A percentile compares a stretch with the other conserved stretches of the same genome.
Conservation (phyloP, 306 rosid genomes). For the Herpetospermum pedunculosum region DNA sequence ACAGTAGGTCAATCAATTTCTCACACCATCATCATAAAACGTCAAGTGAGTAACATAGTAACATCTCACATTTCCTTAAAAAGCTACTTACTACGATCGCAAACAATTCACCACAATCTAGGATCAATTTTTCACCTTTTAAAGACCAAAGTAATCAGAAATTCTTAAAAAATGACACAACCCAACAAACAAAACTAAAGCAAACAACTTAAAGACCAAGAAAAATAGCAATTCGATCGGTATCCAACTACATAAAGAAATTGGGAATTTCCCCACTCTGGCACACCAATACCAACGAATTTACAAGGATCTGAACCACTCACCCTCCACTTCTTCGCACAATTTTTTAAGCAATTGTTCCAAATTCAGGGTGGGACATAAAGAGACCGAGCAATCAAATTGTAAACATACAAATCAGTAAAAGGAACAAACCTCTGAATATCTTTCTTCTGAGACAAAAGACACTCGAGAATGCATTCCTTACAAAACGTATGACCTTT, state of each 20-base stretch:
- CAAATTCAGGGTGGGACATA: neutral
- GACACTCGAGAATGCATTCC: conserved; percentile 81
- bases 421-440: conserved; percentile 51
- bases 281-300: neutral
- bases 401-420: neutral
- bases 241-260: neutral
- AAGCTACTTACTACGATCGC: neutral
- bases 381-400: neutral
- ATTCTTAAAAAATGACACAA: neutral
- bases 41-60: neutral
- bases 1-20: neutral
- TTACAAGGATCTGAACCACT: neutral
- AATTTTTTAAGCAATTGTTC: neutral
- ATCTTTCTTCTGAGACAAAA: conserved; percentile 87
- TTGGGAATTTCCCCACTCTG: neutral
- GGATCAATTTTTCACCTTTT: neutral
- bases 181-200: neutral
- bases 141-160: neutral
- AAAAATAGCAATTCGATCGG: too few relatives aligned
- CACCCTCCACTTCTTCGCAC: neutral
- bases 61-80: neutral
- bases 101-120: neutral
- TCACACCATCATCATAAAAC: neutral
- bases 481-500: conserved; percentile 89
- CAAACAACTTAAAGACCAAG: neutral